A percentile compares a stretch with the other conserved stretches of the same genome.
Conservation (phyloP, 2,329 filamentous ascomycete genomes). For the Trichoderma koningii region DNA sequence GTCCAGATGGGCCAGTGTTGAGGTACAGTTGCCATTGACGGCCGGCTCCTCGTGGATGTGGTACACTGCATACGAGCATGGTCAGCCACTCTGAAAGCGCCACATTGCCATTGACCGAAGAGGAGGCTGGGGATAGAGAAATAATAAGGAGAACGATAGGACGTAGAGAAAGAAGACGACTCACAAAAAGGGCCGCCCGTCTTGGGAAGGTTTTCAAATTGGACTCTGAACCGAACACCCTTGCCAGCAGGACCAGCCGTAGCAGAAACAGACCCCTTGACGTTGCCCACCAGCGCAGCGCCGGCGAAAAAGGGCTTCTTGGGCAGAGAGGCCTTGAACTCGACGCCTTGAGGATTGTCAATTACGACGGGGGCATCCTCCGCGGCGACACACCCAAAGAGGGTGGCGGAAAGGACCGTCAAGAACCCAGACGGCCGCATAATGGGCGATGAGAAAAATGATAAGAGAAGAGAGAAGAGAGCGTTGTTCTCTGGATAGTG, state of each 20-base stretch:
- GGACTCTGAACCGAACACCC: conserved; percentile 58
- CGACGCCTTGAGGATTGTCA: conserved; percentile 57
- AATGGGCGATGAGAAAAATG: background rate
- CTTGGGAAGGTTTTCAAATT: conserved; percentile 60
- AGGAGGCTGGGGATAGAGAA: background rate
- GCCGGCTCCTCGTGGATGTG: conserved; percentile 70
- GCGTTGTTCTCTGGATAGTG: background rate
- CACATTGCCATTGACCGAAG: background rate
- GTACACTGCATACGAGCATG: conserved; percentile 54
- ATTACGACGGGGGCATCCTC: conserved; percentile 53
- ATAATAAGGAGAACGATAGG: background rate
- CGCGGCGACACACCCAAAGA: conserved; percentile 36
- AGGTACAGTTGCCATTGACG: conserved; percentile 69
- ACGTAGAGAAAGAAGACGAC: conserved; percentile 33
- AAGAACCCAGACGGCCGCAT: conserved; percentile 28
- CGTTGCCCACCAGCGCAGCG: conserved; percentile 52
- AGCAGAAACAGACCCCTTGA: conserved; percentile 56
- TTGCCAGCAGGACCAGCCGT: conserved; percentile 50
- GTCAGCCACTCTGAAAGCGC: background rate
- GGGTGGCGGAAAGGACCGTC: conserved; percentile 36
- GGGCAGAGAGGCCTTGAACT: conserved; percentile 60
- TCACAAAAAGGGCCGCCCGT: conserved; percentile 62
- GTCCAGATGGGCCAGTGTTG: conserved; percentile 68
- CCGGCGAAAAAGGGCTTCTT: conserved; percentile 53
- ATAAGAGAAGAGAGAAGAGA: background rate